Evolutionary conservation across 2,329 filamentous ascomycete species (phyloP), one percentile per base, ranked within the genome.

Genomic region (Fusarium annulatum): DNA sequence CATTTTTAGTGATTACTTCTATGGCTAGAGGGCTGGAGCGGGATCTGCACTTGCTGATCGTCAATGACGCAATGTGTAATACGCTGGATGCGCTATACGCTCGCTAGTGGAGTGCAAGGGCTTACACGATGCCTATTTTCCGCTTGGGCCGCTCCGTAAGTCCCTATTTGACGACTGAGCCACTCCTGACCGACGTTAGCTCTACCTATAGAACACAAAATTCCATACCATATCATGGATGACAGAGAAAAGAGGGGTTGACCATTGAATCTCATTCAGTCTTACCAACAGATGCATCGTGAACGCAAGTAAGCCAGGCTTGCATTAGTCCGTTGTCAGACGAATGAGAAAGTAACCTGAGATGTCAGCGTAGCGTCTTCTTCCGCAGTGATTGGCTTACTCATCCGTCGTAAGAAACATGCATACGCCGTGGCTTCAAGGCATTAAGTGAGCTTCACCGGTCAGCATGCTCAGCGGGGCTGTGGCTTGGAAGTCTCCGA

Each of bases 401-500:
- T 18, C 7, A 38, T 9, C 7, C 2, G 7, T 8, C 10, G 15
- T n/a, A 2, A 30, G 15, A 41, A 23, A 56, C 36, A 43, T 30
- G 15, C 15, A 30, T 23, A 14, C 34, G 36, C 36, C 19, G 18
- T 15, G 15, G 33, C 33, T 14, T 3, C 7, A 14, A 23, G 2
- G 4, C 3, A 19, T 14, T 3, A 15, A 16, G 0, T 1, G 28
- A 28, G 0, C 8, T 23, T 23, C 11, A 23, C 2, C 19, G 1
- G 11, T 4, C 33, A 19, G 8, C 4, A 10, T 12, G n/a, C 18
- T 23, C 9, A 4, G n/a, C 2, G n/a, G 9, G 30, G 9, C 8
- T 7, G 12, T 21, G 12, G 1, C 19, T 38, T 21, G 18, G n/a
- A 5, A 16, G n/a, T 5, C 7, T 0, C 12, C 7, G 18, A 38